Conservation (phyloP, 495 filamentous ascomycete genomes). For the Xylaria curta region DNA sequence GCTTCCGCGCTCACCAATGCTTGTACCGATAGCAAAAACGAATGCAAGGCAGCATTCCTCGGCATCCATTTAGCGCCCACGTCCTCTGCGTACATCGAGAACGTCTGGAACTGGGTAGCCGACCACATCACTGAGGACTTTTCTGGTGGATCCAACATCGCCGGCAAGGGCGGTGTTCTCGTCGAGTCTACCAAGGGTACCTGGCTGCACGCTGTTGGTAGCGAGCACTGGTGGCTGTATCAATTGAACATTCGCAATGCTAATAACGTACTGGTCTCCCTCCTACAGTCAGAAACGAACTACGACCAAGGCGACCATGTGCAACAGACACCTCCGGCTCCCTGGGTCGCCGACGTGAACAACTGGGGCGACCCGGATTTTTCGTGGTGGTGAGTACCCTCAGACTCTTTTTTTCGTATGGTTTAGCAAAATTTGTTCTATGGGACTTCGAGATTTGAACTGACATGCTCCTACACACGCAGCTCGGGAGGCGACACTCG, state of each 20-base stretch:
- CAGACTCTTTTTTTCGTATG: neutral
- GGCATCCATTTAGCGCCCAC: conserved; percentile 66
- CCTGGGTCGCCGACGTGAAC: conserved; percentile 55
- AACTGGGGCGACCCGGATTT: conserved; percentile 64
- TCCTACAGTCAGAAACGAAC: conserved; percentile 89
- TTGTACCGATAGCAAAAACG: conserved; percentile 48
- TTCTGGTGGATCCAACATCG: conserved; percentile 50
- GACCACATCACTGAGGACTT: conserved; percentile 74
- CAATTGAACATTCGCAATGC: conserved; percentile 78
- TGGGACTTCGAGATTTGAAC: neutral
- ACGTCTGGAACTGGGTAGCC: conserved; percentile 74
- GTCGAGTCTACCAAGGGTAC: conserved; percentile 64
- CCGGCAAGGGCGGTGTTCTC: conserved; percentile 57
- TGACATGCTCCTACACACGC: neutral
- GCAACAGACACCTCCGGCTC: conserved; percentile 47
- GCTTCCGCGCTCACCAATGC: conserved; percentile 45
- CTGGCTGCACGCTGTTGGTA: conserved; percentile 71
- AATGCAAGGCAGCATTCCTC: conserved; percentile 67
- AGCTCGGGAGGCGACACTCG: conserved; percentile 37
- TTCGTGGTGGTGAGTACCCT: conserved; percentile 37
- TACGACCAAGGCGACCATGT: conserved; percentile 86
- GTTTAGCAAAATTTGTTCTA: neutral
- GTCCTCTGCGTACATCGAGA: conserved; percentile 69
- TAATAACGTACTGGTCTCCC: conserved; percentile 74
- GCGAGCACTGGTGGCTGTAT: conserved; percentile 78